Percentiles rank a stretch among this genome's conserved stretches.
Conservation (phyloP, 768 basidiomycete species). For the Hortiboletus campestris region DNA sequence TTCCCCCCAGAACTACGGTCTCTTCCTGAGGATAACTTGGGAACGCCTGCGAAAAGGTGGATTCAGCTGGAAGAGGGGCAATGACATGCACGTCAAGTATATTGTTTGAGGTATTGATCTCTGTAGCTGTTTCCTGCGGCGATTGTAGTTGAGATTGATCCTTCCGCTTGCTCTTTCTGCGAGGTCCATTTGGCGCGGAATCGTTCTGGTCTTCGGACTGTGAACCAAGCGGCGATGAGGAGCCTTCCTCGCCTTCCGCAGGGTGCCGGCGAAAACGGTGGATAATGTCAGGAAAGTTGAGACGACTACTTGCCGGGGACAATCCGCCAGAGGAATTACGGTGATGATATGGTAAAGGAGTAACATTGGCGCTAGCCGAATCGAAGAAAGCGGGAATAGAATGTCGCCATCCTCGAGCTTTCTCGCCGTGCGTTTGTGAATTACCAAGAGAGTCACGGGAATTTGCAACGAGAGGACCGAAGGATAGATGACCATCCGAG, state of each 20-base stretch:
- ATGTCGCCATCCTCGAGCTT: constrained; percentile 25
- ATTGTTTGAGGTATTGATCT: constrained; percentile 6
- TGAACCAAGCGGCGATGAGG: constrained; percentile 46
- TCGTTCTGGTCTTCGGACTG: constrained; percentile 41
- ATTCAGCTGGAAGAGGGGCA: constrained; percentile 3
- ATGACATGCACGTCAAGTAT: constrained; percentile 2
- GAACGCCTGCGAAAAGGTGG: neutral
- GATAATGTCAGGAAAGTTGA: constrained; percentile 38
- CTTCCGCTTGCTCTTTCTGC: constrained; percentile 8
- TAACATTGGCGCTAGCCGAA: constrained; percentile 35
- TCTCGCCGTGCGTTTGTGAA: constrained; percentile 45
- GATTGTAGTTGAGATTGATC: constrained; percentile 25
- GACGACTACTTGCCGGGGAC: constrained; percentile 45
- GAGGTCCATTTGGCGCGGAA: constrained; percentile 21
- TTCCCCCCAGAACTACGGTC: neutral
- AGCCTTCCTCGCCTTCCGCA: constrained; percentile 47
- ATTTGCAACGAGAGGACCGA: constrained; percentile 53
- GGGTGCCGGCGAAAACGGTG: constrained; percentile 35
- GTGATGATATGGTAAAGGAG: constrained; percentile 33
- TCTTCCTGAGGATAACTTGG: constrained; percentile 7
- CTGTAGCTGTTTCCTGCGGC: constrained; percentile 13
- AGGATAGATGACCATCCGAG: constrained; percentile 51
- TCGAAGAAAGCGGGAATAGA: constrained; percentile 30
- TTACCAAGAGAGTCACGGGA: constrained; percentile 48
- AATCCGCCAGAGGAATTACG: constrained; percentile 29